These are phyloP conservation scores for Gyromitra esculenta DNA, from an alignment of 2,329 filamentous ascomycete species.

Conservation along the genomic window DNA sequence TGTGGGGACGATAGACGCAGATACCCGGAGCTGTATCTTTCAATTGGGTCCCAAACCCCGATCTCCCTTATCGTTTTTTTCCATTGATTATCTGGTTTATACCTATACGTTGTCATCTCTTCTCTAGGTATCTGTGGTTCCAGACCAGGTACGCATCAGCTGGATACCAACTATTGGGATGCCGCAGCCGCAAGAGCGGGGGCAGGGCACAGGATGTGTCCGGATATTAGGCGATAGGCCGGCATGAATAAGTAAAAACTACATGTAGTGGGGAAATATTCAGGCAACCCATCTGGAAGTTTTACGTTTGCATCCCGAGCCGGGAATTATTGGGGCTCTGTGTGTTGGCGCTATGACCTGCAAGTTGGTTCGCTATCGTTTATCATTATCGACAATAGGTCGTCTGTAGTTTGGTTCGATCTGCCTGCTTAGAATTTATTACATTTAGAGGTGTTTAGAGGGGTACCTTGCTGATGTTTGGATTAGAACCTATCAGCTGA, in stretches of 20 bases:
- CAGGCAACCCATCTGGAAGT: slow-evolving; percentile 36
- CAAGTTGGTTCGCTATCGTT: slow-evolving; percentile 17
- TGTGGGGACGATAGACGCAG: slow-evolving; percentile 8
- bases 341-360: slow-evolving; percentile 12
- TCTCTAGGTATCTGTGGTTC: neutral
- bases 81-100: neutral
- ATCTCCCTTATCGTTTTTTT: neutral
- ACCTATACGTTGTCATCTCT: neutral
- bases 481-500: slow-evolving; percentile 1
- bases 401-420: slow-evolving; percentile 7
- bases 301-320: neutral
- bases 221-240: slow-evolving; percentile 22
- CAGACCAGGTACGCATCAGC: neutral
- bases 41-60: slow-evolving; percentile 14
- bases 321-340: slow-evolving; percentile 8
- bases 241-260: neutral
- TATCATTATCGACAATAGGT: slow-evolving; percentile 1
- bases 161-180: slow-evolving; percentile 4
- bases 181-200: slow-evolving; percentile 19
- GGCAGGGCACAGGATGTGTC: neutral
- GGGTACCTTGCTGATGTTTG: neutral
- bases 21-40: slow-evolving; percentile 8
- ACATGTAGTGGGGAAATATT: slow-evolving; percentile 8
- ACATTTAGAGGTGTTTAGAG: slow-evolving; percentile 7
- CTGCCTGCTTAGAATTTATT: slow-evolving; percentile 1